phyloP scores from a whole-genome alignment of 495 filamentous ascomycete species.

The Neurospora sp. region DNA sequence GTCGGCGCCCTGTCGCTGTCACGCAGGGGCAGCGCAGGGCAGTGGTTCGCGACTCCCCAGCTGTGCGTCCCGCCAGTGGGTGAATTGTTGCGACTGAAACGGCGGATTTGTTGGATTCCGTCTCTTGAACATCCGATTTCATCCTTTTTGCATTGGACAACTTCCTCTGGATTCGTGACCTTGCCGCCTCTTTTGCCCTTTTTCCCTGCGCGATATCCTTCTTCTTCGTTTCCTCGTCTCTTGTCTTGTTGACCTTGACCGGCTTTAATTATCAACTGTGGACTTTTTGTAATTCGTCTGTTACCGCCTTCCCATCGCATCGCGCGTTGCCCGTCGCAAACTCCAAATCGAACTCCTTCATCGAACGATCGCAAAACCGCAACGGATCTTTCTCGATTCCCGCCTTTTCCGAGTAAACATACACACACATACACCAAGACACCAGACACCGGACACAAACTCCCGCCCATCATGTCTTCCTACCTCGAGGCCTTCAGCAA shows the following conservation, averaged over 20 bases:
- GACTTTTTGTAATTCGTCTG: background rate
- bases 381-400: background rate
- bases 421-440: background rate
- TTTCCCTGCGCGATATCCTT: background rate
- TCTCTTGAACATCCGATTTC: background rate
- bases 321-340: background rate
- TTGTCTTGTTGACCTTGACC: background rate
- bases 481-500: conserved; percentile 32
- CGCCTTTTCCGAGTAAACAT: background rate
- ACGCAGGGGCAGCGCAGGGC: no score
- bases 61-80: background rate
- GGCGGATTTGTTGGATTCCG: background rate
- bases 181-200: background rate
- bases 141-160: background rate
- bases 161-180: background rate
- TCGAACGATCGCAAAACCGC: background rate
- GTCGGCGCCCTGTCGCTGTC: background rate
- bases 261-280: background rate
- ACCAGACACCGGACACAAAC: background rate
- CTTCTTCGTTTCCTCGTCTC: background rate
- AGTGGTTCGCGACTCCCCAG: background rate
- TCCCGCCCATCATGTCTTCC: conserved; percentile 20
- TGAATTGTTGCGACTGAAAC: background rate
- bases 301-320: background rate
- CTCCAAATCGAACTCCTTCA: background rate